Percentiles rank a stretch among this genome's conserved stretches.
These are phyloP conservation scores for Guadua angustifolia DNA, from an alignment of 176 grass and related monocot genomes.

Conservation along the genomic window DNA sequence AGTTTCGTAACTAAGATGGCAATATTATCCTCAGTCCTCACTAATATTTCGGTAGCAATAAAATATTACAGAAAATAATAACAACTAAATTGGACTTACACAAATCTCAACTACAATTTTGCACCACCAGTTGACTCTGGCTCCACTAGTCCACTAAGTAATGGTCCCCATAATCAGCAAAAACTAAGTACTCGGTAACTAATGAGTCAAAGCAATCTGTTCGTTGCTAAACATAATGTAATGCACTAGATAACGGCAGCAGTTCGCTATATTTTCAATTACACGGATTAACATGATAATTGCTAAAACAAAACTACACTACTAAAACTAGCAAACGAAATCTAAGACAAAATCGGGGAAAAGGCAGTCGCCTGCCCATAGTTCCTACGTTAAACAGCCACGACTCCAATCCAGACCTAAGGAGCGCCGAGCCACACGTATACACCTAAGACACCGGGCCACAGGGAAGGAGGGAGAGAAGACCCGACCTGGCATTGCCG, in stretches of 20 bases:
- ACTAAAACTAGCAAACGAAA: slow-evolving; percentile 16
- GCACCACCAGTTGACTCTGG: not conserved
- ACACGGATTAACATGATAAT: not conserved
- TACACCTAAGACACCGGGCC: not conserved
- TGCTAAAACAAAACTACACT: not conserved
- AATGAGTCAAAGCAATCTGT: not conserved
- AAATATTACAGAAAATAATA: slow-evolving; percentile 1
- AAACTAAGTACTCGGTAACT: slow-evolving; percentile 15
- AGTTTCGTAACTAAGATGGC: slow-evolving; percentile 20
- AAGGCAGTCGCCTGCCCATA: not conserved
- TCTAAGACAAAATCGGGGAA: not conserved
- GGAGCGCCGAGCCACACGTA: not conserved
- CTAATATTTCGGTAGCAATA: slow-evolving; percentile 19
- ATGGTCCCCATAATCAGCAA: not conserved
- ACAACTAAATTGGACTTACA: not conserved
- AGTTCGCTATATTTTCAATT: not conserved
- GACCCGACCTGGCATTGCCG: slow-evolving; percentile 74
- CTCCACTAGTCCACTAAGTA: not conserved
- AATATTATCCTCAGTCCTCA: not conserved
- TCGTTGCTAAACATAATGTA: not conserved
- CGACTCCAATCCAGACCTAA: slow-evolving; percentile 9
- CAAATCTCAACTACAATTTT: not conserved
- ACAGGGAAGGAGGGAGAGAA: not conserved
- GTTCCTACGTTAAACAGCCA: slow-evolving; percentile 23
- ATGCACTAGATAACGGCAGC: not conserved